These are phyloP conservation scores for Xylogone sp. DNA, from an alignment of 2,329 filamentous ascomycete species.

Conservation along the genomic window DNA sequence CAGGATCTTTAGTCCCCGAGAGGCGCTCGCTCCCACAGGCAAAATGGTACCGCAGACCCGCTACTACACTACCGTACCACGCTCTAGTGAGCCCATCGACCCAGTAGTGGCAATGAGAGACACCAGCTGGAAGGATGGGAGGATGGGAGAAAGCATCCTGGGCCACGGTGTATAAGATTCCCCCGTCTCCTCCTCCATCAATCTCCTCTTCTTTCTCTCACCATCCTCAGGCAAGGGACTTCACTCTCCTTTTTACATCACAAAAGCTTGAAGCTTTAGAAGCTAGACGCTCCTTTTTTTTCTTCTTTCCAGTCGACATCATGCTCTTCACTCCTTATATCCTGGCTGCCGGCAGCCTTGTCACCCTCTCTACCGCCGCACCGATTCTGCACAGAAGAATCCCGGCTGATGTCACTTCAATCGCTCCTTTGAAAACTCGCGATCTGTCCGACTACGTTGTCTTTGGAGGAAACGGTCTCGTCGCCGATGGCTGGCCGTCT, in stretches of 20 bases:
- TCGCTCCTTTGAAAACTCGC: constrained; percentile 3
- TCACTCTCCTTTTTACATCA: background rate
- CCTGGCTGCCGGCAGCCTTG: constrained; percentile 16
- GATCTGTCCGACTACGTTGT: constrained; percentile 5
- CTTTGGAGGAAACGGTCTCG: background rate
- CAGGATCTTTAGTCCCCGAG: too few relatives aligned
- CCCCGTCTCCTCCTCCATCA: background rate
- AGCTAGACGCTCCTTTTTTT: background rate
- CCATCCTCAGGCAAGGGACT: background rate
- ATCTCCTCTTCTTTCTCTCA: background rate
- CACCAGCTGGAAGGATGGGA: constrained; percentile 60
- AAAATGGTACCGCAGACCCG: too few relatives aligned
- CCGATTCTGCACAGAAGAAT: constrained; percentile 6
- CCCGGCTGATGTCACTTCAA: background rate
- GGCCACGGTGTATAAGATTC: background rate
- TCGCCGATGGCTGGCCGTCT: background rate
- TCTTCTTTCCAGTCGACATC: background rate
- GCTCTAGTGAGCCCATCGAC: too few relatives aligned
- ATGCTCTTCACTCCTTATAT: constrained; percentile 15
- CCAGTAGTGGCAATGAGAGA: constrained; percentile 41
- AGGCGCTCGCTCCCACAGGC: too few relatives aligned
- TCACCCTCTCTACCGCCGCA: constrained; percentile 12
- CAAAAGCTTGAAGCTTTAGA: background rate
- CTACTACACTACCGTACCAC: too few relatives aligned
- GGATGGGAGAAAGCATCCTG: constrained; percentile 22